phyloP scores from a whole-genome alignment of 2,329 filamentous ascomycete genomes.

The Alternaria triticimaculans region DNA sequence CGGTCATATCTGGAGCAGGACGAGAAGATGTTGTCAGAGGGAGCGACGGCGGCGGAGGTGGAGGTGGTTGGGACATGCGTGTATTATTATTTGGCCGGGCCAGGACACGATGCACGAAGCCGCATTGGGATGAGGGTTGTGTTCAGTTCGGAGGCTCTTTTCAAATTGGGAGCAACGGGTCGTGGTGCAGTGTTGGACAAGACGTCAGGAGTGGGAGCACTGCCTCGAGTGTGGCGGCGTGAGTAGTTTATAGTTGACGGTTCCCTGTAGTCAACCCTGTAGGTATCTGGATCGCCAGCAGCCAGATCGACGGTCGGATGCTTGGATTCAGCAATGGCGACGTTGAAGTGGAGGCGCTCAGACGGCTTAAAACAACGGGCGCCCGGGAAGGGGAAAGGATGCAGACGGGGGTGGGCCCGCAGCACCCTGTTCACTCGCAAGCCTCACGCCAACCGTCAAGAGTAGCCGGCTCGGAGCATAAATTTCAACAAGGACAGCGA shows the following conservation, averaged over 20 bases:
- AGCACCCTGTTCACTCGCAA: slow-evolving; percentile 36
- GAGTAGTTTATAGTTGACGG: slow-evolving; percentile 47
- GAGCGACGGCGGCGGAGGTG: slow-evolving; percentile 50
- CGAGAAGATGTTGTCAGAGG: slow-evolving; percentile 48
- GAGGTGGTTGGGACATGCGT: slow-evolving; percentile 53
- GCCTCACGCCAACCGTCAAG: slow-evolving; percentile 40
- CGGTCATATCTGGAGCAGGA: slow-evolving; percentile 52
- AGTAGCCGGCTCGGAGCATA: slow-evolving; percentile 39
- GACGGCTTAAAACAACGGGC: slow-evolving; percentile 39
- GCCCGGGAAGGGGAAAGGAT: slow-evolving; percentile 38
- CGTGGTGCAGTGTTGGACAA: slow-evolving; percentile 48
- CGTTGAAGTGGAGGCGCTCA: slow-evolving; percentile 46
- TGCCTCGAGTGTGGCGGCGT: slow-evolving; percentile 48
- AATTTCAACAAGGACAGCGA: slow-evolving; percentile 31
- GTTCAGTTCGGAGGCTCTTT: slow-evolving; percentile 45
- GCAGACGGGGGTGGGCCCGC: slow-evolving; percentile 37
- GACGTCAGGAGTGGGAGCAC: slow-evolving; percentile 49
- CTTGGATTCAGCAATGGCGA: slow-evolving; percentile 45
- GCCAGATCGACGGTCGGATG: slow-evolving; percentile 44
- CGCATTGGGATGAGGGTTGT: slow-evolving; percentile 49
- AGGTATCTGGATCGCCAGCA: slow-evolving; percentile 50
- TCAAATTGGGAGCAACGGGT: slow-evolving; percentile 45
- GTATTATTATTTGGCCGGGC: slow-evolving; percentile 51
- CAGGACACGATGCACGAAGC: slow-evolving; percentile 50
- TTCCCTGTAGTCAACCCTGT: slow-evolving; percentile 41